phyloP scores from a whole-genome alignment of 495 filamentous ascomycete genomes.

The Penicillium subrubescens region DNA sequence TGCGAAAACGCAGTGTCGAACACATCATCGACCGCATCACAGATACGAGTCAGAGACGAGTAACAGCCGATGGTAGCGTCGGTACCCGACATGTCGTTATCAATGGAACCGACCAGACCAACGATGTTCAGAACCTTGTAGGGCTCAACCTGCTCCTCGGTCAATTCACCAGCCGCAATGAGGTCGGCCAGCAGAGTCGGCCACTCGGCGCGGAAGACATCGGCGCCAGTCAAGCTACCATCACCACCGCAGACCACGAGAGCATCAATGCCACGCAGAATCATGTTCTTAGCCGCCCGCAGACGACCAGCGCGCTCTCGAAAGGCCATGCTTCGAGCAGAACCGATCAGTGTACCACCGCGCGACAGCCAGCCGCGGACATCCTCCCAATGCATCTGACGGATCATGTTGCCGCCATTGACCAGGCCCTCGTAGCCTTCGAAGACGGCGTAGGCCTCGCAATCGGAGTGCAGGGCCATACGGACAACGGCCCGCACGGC shows the following conservation, averaged over 20 bases:
- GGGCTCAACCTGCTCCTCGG: constrained; percentile 65
- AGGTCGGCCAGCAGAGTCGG: constrained; percentile 82
- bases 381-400: constrained; percentile 87
- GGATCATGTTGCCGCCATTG: constrained; percentile 82
- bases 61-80: constrained; percentile 98
- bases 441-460: constrained; percentile 85
- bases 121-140: constrained; percentile 91
- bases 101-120: constrained; percentile 93
- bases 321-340: constrained; percentile 87
- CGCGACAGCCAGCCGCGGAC: constrained; percentile 93
- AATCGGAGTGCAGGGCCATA: constrained; percentile 83
- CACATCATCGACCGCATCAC: constrained; percentile 92
- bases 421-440: constrained; percentile 98
- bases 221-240: constrained; percentile 94
- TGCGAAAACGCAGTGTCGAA: constrained; percentile 97
- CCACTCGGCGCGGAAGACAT: constrained; percentile 92
- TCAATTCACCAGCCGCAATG: constrained; percentile 67
- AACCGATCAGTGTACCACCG: constrained; percentile 96
- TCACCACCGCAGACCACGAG: constrained; percentile 97
- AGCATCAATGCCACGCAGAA: constrained; percentile 90
- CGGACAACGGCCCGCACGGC: constrained; percentile 92
- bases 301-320: constrained; percentile 82
- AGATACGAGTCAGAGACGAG: constrained; percentile 88
- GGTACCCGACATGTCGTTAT: constrained; percentile 96
- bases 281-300: constrained; percentile 87